Conservation (phyloP, 1,139 yeast genomes). For the Diutina sp. region DNA sequence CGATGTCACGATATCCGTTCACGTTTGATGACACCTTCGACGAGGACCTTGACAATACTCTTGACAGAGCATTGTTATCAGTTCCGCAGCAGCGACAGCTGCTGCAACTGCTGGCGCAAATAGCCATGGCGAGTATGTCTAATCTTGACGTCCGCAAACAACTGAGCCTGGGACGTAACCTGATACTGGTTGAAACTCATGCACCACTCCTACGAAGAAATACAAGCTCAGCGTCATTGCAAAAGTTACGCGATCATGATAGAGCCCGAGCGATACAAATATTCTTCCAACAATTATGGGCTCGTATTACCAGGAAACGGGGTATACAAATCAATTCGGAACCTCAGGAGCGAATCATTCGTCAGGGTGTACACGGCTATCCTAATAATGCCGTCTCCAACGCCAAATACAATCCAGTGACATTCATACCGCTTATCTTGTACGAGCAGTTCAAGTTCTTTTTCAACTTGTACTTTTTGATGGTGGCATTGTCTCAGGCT, state of each 20-base stretch:
- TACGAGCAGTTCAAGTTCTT: conserved; percentile 96
- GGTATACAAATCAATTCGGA: conserved; percentile 8
- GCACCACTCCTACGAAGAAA: conserved; percentile 6
- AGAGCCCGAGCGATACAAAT: background rate
- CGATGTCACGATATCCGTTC: background rate
- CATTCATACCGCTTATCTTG: conserved; percentile 78
- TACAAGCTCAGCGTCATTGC: conserved; percentile 8
- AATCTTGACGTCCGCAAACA: conserved; percentile 6
- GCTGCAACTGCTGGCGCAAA: conserved; percentile 1
- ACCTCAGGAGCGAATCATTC: conserved; percentile 4
- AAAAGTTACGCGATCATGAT: background rate
- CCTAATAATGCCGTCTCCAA: conserved; percentile 82
- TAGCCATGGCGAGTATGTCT: background rate
- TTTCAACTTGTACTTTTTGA: conserved; percentile 79
- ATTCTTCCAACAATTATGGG: background rate
- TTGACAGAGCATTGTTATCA: conserved; percentile 29
- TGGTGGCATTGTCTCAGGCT: conserved; percentile 90
- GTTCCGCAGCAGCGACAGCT: conserved; percentile 17
- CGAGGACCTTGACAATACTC: conserved; percentile 30
- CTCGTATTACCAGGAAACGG: background rate
- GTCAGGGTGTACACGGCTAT: conserved; percentile 12
- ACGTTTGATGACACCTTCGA: background rate
- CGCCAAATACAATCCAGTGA: conserved; percentile 83
- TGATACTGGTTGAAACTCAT: conserved; percentile 6
- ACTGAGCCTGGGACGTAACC: conserved; percentile 20